Evolutionary conservation across 805 yeast genomes (phyloP).

Genomic region (Yarrowia deformans): DNA sequence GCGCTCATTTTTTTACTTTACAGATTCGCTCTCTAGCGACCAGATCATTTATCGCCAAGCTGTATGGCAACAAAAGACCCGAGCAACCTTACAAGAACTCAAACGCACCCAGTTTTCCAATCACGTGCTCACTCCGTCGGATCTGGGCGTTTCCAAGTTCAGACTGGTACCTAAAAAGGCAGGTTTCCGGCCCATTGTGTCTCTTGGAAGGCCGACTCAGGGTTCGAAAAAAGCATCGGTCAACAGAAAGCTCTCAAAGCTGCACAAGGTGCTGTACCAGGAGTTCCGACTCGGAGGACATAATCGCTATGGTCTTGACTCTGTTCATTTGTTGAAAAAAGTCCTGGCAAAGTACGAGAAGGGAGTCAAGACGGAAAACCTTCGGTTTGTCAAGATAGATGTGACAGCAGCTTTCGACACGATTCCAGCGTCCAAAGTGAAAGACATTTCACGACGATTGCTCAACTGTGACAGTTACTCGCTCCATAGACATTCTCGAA

Average conservation of each 20-base stretch:
- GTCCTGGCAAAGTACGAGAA: not conserved
- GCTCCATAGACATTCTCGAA: not conserved
- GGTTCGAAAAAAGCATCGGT: not conserved
- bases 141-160: constrained; percentile 21
- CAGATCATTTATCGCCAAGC: constrained; percentile 7
- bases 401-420: constrained; percentile 20
- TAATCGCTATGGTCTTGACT: not conserved
- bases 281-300: not conserved
- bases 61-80: not conserved
- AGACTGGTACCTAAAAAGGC: constrained; percentile 20
- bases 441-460: not conserved
- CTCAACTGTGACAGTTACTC: not conserved
- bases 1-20: constrained; percentile 5
- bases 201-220: not conserved
- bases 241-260: not conserved
- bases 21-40: not conserved
- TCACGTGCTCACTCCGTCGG: not conserved
- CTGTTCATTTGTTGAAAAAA: not conserved
- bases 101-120: not conserved
- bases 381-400: constrained; percentile 32
- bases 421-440: constrained; percentile 9
- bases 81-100: not conserved
- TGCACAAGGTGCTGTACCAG: constrained; percentile 10
- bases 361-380: not conserved
- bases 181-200: constrained; percentile 24